These are phyloP conservation scores for Solanum sitiens DNA, from an alignment of 257 asterid genomes.

Conservation along the genomic window DNA sequence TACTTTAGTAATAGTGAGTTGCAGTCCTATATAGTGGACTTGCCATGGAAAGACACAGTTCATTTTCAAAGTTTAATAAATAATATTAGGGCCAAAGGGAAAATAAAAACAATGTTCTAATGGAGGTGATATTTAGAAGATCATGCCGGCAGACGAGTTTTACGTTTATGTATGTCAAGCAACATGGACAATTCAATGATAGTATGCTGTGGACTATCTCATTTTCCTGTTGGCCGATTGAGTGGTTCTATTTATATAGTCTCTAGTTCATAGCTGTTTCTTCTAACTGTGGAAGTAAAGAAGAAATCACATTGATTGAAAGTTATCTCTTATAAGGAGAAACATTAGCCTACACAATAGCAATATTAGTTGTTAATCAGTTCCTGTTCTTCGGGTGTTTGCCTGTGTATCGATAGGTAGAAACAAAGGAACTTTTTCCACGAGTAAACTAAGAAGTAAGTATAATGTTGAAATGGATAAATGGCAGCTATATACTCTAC, in stretches of 20 bases:
- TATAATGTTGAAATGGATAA: neutral
- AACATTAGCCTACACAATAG: neutral
- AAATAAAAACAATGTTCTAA: neutral
- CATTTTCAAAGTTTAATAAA: neutral
- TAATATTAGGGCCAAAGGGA: neutral
- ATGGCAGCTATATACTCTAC: neutral
- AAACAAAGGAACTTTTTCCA: neutral
- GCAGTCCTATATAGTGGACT: neutral
- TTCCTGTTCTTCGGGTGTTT: neutral
- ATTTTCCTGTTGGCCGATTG: neutral
- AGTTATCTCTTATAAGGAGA: neutral
- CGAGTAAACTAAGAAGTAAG: neutral
- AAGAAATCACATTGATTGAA: neutral
- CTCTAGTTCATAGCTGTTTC: neutral
- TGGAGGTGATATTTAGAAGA: neutral
- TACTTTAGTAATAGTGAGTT: neutral
- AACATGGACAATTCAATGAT: neutral
- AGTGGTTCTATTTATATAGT: neutral
- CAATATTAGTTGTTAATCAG: neutral
- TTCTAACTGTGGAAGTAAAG: neutral
- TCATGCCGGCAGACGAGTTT: neutral
- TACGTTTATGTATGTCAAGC: neutral
- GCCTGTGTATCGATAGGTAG: neutral
- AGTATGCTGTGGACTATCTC: neutral
- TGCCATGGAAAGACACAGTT: neutral